Conservation (phyloP, 2,329 filamentous ascomycete genomes). For the Cordyceps farinosa region DNA sequence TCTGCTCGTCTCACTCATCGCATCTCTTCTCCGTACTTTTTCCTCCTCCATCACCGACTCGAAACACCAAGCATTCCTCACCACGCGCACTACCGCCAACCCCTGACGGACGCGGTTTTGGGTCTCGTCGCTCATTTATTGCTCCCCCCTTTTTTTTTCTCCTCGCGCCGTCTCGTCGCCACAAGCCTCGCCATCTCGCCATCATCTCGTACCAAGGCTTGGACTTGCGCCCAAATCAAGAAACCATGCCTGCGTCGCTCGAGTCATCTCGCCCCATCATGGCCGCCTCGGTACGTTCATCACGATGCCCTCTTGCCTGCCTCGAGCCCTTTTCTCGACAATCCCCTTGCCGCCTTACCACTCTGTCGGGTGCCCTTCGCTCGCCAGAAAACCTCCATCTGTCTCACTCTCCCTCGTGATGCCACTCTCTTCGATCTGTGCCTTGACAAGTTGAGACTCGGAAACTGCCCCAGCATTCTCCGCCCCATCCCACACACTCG, state of each 20-base stretch:
- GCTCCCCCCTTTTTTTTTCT: slow-evolving; percentile 1
- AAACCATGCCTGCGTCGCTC: slow-evolving; percentile 53
- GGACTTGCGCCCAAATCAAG: neutral
- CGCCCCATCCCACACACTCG: neutral
- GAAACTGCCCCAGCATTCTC: neutral
- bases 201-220: neutral
- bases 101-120: slow-evolving; percentile 10
- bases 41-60: neutral
- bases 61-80: neutral
- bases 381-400: neutral
- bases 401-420: slow-evolving; percentile 14
- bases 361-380: slow-evolving; percentile 4
- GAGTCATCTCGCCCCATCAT: slow-evolving; percentile 61
- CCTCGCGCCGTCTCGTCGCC: neutral
- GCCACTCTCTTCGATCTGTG: neutral
- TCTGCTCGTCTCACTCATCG: neutral
- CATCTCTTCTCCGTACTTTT: neutral
- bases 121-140: slow-evolving; percentile 7
- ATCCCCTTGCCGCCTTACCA: slow-evolving; percentile 1
- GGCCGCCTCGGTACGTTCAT: slow-evolving; percentile 54
- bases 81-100: neutral
- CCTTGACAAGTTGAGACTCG: neutral
- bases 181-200: neutral
- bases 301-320: neutral
- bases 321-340: slow-evolving; percentile 13